phyloP scores from a whole-genome alignment of 2,329 filamentous ascomycete genomes.

The Cercospora sojina region DNA sequence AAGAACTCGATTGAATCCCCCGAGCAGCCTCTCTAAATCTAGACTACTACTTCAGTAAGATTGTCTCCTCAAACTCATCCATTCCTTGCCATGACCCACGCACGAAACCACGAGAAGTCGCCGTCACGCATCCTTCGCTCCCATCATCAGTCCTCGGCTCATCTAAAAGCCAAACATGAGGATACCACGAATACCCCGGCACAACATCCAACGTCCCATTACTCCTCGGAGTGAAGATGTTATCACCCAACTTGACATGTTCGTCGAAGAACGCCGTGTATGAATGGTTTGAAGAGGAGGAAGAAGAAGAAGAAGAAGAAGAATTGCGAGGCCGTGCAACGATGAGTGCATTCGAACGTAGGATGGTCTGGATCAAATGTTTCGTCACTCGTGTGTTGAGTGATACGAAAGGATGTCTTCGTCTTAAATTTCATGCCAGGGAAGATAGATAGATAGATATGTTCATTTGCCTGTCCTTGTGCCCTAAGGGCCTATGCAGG shows the following conservation, averaged over 20 bases:
- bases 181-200: neutral
- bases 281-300: no score
- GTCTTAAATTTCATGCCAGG: neutral
- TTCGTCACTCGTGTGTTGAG: neutral
- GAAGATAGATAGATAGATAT: no score
- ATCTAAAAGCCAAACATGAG: neutral
- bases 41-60: neutral
- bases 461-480: no score
- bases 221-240: neutral
- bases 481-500: no score
- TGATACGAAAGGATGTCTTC: neutral
- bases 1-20: neutral
- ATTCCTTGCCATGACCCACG: neutral
- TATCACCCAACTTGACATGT: neutral
- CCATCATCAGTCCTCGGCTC: neutral
- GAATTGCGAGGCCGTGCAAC: neutral
- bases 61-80: neutral
- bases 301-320: neutral
- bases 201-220: neutral
- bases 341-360: neutral
- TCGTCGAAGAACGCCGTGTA: neutral
- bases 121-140: neutral
- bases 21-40: neutral
- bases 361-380: neutral
- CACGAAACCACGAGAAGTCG: neutral